phyloP scores from a whole-genome alignment of 1,139 yeast genomes.

The Candida anutae region DNA sequence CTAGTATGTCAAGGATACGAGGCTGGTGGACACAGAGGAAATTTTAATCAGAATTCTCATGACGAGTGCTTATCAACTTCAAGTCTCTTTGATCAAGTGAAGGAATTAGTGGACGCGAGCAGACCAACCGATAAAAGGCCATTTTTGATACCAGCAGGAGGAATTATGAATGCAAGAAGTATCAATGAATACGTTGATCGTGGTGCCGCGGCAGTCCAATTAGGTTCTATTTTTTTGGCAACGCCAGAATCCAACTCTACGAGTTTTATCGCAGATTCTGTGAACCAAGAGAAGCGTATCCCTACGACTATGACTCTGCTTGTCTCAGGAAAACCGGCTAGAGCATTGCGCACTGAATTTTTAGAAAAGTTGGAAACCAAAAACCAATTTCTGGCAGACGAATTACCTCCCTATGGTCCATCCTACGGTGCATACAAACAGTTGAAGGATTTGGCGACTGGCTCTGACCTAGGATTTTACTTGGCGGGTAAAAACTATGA shows the following conservation, averaged over 20 bases:
- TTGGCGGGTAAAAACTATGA: constrained; percentile 29
- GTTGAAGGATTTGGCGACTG: constrained; percentile 8
- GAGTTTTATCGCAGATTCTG: constrained; percentile 10
- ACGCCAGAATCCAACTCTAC: constrained; percentile 22
- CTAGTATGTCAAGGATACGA: constrained; percentile 43
- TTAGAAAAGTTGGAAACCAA: constrained; percentile 8
- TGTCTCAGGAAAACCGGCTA: constrained; percentile 33
- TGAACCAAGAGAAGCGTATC: constrained; percentile 2
- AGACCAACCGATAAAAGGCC: too few relatives aligned
- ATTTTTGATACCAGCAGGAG: constrained; percentile 40
- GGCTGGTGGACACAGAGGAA: constrained; percentile 52
- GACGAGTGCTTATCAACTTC: constrained; percentile 31
- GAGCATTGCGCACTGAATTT: constrained; percentile 28
- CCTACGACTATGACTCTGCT: constrained; percentile 27
- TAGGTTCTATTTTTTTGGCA: constrained; percentile 39
- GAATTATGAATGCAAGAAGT: constrained; percentile 24
- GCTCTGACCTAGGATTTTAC: constrained; percentile 21
- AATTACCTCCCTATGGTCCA: constrained; percentile 31
- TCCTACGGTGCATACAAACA: constrained; percentile 26
- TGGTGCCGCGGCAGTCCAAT: constrained; percentile 41
- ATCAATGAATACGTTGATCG: constrained; percentile 17
- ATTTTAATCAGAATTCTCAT: constrained; percentile 17
- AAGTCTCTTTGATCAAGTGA: constrained; percentile 21
- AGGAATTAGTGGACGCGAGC: constrained; percentile 7
- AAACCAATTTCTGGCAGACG: constrained; percentile 1